A percentile compares a stretch with the other conserved stretches of the same genome.
phyloP scores from a whole-genome alignment of 1,284 basidiomycete genomes.

The Pseudomicrostroma phylloplanum region DNA sequence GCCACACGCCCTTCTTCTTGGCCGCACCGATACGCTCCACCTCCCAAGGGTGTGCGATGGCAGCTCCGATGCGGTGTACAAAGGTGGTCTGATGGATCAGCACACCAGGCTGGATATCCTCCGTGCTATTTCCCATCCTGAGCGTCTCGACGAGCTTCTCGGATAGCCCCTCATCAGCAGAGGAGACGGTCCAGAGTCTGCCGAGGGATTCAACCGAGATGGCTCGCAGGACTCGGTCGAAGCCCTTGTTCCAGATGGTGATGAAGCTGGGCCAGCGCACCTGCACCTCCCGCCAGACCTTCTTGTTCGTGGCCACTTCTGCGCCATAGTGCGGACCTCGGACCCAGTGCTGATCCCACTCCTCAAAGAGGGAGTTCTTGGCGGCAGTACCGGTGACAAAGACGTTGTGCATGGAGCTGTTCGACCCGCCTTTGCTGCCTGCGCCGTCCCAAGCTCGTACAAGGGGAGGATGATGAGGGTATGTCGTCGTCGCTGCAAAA shows the following conservation, averaged over 20 bases:
- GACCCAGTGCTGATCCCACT: slow-evolving; percentile 7
- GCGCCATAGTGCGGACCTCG: not conserved
- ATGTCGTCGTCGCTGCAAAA: not conserved
- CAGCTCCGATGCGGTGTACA: slow-evolving; percentile 10
- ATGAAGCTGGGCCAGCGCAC: not conserved
- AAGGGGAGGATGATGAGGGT: not conserved
- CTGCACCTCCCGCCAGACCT: not conserved
- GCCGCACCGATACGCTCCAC: slow-evolving; percentile 6
- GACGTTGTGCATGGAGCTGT: not conserved
- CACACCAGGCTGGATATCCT: not conserved
- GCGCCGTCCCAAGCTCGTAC: slow-evolving; percentile 5
- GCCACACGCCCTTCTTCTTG: slow-evolving; percentile 11
- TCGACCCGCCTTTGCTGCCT: not conserved
- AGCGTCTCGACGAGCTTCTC: slow-evolving; percentile 7
- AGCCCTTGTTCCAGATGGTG: slow-evolving; percentile 3
- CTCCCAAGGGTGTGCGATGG: slow-evolving; percentile 18
- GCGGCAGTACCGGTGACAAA: not conserved
- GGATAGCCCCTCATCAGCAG: not conserved
- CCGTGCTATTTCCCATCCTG: not conserved
- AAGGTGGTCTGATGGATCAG: slow-evolving; percentile 12
- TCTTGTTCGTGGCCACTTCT: not conserved
- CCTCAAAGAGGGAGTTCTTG: not conserved
- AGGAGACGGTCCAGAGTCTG: not conserved
- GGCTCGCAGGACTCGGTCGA: not conserved
- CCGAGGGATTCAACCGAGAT: not conserved